Evolutionary conservation across 208 protist species (phyloP), one percentile per base, ranked within the genome.

Genomic region (Wallacemonas sp.): DNA sequence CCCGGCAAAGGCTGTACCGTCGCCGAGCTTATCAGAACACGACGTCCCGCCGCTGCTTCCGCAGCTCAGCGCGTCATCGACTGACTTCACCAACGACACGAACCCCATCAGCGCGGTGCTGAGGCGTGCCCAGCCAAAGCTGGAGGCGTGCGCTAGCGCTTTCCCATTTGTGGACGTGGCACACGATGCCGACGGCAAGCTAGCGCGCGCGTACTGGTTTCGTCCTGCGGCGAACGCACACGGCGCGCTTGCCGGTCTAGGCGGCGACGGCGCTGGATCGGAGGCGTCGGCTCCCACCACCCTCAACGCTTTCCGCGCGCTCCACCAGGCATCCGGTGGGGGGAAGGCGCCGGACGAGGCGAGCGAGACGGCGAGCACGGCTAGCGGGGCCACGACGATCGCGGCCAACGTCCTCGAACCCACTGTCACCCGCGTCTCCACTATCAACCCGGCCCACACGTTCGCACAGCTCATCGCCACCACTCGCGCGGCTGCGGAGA

Each of bases 151-250:
- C 46, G 66, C 69, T 2, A 46, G 33, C 10, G 62, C 62, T n/a
- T 92, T 92, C 32, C 81, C 77, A 0, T 92, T 69, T 38, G 68
- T 64, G 33, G 72, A 79, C 22, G 54, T 32, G 0, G 63, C 15
- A 8, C 19, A 3, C 1, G 50, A 68, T 8, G 63, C 42, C 12
- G 53, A 65, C 5, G 63, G 34, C 37, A 41, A 34, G 59, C n/a
- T 39, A 46, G 41, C 26, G 22, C 50, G 1, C 48, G 55, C 30
- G 0, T 64, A 66, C 52, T 73, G 67, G 67, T 73, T 73, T 39
- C 66, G 66, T 33, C 26, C 60, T 1, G 52, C 65, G 5, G 57
- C 59, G 19, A 48, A 55, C 59, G 66, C 63, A 12, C 1, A 19
- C 8, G 27, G 33, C 46, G 46, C 46, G 30, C 8, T 41, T n/a